These are phyloP conservation scores for Penicillium hordei DNA, from an alignment of 2,329 filamentous ascomycete genomes.

Conservation along the genomic window DNA sequence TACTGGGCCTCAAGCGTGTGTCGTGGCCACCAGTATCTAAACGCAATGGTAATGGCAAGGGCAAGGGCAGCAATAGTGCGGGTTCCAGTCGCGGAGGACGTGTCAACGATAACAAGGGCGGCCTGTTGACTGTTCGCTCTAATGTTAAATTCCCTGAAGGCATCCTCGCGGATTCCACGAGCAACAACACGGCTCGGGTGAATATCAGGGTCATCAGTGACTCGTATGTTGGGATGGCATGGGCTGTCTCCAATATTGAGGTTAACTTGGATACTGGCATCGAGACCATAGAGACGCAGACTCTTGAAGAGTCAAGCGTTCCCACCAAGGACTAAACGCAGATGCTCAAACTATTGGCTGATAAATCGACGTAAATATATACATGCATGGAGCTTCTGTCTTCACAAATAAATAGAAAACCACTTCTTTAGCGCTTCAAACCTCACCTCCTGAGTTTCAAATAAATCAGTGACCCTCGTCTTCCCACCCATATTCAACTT, in stretches of 20 bases:
- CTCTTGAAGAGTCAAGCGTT: constrained; percentile 17
- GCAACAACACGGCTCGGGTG: constrained; percentile 45
- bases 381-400: neutral
- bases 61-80: constrained; percentile 15
- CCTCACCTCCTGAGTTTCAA: constrained; percentile 46
- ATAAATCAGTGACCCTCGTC: constrained; percentile 42
- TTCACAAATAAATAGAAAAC: constrained; percentile 41
- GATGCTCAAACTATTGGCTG: neutral
- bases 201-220: constrained; percentile 81
- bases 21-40: constrained; percentile 61
- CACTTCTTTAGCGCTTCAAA: constrained; percentile 45
- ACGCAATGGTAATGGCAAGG: constrained; percentile 18
- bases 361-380: neutral
- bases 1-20: constrained; percentile 82
- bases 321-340: constrained; percentile 12
- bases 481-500: constrained; percentile 48
- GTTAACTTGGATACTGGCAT: constrained; percentile 43
- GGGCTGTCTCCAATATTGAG: constrained; percentile 53
- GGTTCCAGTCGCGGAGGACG: constrained; percentile 16
- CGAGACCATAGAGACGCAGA: constrained; percentile 18
- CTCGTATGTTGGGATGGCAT: constrained; percentile 76
- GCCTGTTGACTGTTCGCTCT: constrained; percentile 27
- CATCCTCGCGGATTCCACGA: constrained; percentile 16
- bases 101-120: constrained; percentile 18
- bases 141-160: constrained; percentile 34